Base-by-base conservation (phyloP, 352 stramenopile genomes). In the Globisporangium paroecandrum region DNA sequence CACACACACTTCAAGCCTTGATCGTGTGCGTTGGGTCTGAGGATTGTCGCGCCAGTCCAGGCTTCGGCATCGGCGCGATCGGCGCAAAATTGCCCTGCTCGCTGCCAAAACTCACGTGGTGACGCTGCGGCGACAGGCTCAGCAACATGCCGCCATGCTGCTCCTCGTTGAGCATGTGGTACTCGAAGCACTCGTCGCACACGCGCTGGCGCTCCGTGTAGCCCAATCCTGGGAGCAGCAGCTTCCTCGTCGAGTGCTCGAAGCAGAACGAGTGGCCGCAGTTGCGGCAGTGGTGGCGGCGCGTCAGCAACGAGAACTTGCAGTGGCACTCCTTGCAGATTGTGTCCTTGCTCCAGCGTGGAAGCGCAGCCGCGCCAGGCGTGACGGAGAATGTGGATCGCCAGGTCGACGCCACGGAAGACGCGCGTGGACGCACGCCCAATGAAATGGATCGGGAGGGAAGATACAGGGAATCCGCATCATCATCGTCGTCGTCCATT, bases 261-360 rank as follows among this genome's bases (percentile, higher is more conserved):
- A 82, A 93, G 75, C 88, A 96, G 64, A 94, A 96, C 68, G 86
- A 93, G 65, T 91, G 78, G 41, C 86, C 86, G 65, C 88, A 96
- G 69, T 79, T 82, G 46, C 88, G 88, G 64, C 88, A 96, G 70
- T 96, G 87, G 71, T 96, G 88, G 29, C 88, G 88, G 43, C 87
- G 82, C 56, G 76, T 77, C 20, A 95, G 73, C 51, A 93, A 69
- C 36, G 76, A 79, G 58, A 95, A 95, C 29, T 78, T 76, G 71
- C 85, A 92, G 38, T 81, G 53, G 69, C 87, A 95, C 59, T 89
- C 84, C 24, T 79, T 78, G 74, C 87, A 95, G 47, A 72, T 74
- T 4, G 73, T 57, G 58, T 86, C 75, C 58, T 93, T 93, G 65
- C 77, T 82, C 74, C 89, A 95, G 53, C 87, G 87, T 58, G 87